A percentile compares a stretch with the other conserved stretches of the same genome.
Conservation (phyloP, 164 flowering plant species). For the Umbellularia californica region DNA sequence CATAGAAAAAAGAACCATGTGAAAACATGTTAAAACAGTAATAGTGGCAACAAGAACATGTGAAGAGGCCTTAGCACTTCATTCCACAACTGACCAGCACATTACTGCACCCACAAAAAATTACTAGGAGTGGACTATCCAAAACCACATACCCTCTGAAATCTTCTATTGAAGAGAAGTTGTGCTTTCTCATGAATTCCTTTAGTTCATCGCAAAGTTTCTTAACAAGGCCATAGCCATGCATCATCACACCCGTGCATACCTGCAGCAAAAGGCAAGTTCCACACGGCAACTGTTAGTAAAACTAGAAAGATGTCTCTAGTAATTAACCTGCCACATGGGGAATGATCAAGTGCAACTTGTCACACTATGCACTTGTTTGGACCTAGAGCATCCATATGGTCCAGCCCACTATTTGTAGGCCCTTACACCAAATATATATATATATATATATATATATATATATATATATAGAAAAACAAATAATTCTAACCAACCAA, state of each 20-base stretch:
- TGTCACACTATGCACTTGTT: too few relatives aligned
- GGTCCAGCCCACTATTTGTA: background rate
- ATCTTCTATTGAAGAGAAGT: conserved; percentile 83
- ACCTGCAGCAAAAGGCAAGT: conserved; percentile 40
- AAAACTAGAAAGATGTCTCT: background rate
- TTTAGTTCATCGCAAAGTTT: conserved; percentile 72
- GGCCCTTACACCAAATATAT: background rate
- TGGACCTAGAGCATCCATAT: background rate
- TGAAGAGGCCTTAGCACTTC: too few relatives aligned
- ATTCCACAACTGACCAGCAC: too few relatives aligned
- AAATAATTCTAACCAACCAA: background rate
- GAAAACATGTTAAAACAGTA: too few relatives aligned
- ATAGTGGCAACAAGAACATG: too few relatives aligned
- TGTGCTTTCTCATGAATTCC: conserved; percentile 90
- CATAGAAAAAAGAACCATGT: background rate
- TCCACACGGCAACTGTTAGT: background rate
- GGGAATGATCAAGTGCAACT: background rate
- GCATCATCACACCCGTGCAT: conserved; percentile 99
- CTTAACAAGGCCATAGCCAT: conserved; percentile 88
- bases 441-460: too few relatives aligned
- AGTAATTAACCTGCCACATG: background rate
- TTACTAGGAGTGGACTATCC: too few relatives aligned
- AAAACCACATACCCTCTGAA: conserved; percentile 69
- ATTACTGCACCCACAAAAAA: too few relatives aligned
- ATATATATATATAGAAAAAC: background rate